phyloP scores from a whole-genome alignment of 2,329 filamentous ascomycete genomes.

The Metarhizium album region DNA sequence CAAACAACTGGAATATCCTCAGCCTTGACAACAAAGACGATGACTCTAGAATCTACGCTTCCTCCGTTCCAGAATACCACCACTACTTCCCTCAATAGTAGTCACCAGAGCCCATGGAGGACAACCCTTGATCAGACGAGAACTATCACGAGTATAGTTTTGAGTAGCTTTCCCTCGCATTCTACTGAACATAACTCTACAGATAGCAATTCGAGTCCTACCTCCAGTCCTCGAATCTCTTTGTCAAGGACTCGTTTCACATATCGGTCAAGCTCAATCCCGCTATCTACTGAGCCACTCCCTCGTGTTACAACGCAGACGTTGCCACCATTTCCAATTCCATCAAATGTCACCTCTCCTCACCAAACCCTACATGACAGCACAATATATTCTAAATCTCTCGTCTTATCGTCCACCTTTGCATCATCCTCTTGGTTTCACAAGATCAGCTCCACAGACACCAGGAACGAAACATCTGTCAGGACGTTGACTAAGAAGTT shows the following conservation, averaged over 20 bases:
- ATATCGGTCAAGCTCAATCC: slow-evolving; percentile 1
- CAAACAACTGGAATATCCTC: neutral
- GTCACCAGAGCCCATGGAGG: slow-evolving; percentile 1
- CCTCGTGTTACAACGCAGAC: neutral
- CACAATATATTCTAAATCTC: neutral
- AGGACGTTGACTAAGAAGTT: neutral
- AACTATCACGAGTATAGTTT: slow-evolving; percentile 1
- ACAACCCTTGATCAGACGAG: neutral
- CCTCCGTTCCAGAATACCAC: slow-evolving; percentile 5
- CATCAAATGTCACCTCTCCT: slow-evolving; percentile 2
- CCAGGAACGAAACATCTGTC: neutral
- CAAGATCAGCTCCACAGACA: neutral
- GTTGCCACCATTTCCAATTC: slow-evolving; percentile 1
- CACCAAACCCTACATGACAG: neutral
- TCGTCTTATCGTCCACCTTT: neutral
- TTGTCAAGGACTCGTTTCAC: slow-evolving; percentile 1
- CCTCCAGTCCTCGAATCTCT: neutral
- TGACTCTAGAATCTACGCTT: neutral
- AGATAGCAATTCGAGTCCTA: neutral
- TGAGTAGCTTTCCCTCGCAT: neutral
- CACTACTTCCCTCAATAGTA: neutral
- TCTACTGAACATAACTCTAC: neutral
- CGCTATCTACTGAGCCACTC: neutral
- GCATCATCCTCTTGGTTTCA: neutral
- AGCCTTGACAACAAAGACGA: neutral